Conservation (phyloP, 768 basidiomycete genomes). For the Calocybe cyanea region DNA sequence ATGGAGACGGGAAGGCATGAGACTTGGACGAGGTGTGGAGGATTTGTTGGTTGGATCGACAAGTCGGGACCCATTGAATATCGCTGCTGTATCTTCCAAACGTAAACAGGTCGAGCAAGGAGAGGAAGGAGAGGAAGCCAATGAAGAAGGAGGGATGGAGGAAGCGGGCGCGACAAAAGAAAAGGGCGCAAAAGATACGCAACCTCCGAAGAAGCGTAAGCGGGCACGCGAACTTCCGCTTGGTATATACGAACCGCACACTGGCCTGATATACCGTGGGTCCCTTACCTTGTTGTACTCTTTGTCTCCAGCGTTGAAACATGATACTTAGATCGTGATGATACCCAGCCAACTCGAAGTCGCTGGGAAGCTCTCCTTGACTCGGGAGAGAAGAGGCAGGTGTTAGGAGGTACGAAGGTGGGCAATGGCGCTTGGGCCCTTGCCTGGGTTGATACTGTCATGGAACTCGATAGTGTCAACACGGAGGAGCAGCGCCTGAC, state of each 20-base stretch:
- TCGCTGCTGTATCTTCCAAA: conserved; percentile 4
- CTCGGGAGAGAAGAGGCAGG: conserved; percentile 32
- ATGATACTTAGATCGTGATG: conserved; percentile 54
- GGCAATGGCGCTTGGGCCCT: conserved; percentile 81
- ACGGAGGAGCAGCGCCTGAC: neutral
- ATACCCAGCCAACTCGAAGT: conserved; percentile 70
- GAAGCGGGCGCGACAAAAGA: neutral
- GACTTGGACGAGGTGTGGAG: conserved; percentile 42
- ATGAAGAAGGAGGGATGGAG: conserved; percentile 18
- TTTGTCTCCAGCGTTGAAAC: neutral
- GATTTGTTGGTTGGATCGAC: conserved; percentile 24
- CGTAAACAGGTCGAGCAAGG: conserved; percentile 27
- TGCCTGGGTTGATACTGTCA: conserved; percentile 68
- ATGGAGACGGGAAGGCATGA: conserved; percentile 52
- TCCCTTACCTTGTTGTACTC: conserved; percentile 9
- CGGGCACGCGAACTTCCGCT: conserved; percentile 40
- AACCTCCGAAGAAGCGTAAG: conserved; percentile 20
- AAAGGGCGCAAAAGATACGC: conserved; percentile 8
- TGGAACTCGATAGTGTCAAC: conserved; percentile 26
- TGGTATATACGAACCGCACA: conserved; percentile 83
- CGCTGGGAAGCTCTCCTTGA: conserved; percentile 60
- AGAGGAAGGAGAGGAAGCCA: conserved; percentile 21
- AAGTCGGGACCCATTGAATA: conserved; percentile 20
- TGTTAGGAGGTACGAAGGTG: conserved; percentile 69
- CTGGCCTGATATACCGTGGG: conserved; percentile 71